A percentile compares a stretch with the other conserved stretches of the same genome.
phyloP scores from a whole-genome alignment of 1,139 yeast genomes.

The Debaryomyces udenii region DNA sequence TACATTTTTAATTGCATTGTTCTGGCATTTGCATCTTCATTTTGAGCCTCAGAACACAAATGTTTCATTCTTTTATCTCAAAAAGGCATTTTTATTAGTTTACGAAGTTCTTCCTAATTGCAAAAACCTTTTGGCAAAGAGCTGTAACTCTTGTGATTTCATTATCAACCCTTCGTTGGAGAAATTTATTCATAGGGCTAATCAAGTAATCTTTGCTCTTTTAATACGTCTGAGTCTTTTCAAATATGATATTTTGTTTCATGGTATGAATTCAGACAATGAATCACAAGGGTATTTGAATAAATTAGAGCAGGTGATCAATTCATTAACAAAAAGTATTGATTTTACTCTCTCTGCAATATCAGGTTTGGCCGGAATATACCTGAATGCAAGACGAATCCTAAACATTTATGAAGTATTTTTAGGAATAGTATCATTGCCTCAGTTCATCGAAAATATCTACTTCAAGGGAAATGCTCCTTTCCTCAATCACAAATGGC shows the following conservation, averaged over 20 bases:
- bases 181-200: slow-evolving; percentile 9
- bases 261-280: too few species aligned
- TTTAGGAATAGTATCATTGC: neutral
- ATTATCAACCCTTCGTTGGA: slow-evolving; percentile 10
- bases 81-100: slow-evolving; percentile 9
- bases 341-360: neutral
- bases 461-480: too few species aligned
- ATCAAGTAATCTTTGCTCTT: slow-evolving; percentile 7
- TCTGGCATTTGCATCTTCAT: slow-evolving; percentile 7
- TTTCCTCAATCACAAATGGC: too few species aligned
- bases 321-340: neutral
- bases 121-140: slow-evolving; percentile 1
- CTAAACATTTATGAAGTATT: neutral
- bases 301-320: neutral
- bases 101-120: slow-evolving; percentile 6
- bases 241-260: too few species aligned
- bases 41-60: slow-evolving; percentile 5
- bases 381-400: neutral
- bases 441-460: neutral
- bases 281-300: too few species aligned
- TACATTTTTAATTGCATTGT: slow-evolving; percentile 4
- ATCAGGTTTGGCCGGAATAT: neutral
- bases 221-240: too few species aligned
- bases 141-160: slow-evolving; percentile 3
- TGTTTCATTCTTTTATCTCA: slow-evolving; percentile 7